These are phyloP conservation scores for Ilex aquifolium DNA, from an alignment of 257 asterid species.

Conservation along the genomic window DNA sequence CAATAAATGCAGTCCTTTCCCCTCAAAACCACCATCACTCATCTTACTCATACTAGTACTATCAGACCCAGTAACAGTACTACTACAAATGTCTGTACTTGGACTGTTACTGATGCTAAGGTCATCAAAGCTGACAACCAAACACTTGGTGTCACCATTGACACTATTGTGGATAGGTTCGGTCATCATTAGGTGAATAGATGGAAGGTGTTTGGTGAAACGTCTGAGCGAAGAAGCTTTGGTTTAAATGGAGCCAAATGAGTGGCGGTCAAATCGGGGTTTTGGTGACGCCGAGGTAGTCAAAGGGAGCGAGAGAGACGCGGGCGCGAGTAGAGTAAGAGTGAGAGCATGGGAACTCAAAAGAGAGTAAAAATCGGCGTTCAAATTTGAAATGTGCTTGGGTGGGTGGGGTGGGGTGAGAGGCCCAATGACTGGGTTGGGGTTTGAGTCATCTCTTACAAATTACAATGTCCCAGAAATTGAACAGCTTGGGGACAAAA, in stretches of 20 bases:
- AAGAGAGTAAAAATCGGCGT: conserved; percentile 13
- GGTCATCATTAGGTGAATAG: conserved; percentile 33
- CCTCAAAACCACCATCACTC: conserved; percentile 34
- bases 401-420: conserved; percentile 25
- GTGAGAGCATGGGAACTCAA: conserved; percentile 23
- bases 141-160: conserved; percentile 29
- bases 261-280: conserved; percentile 48
- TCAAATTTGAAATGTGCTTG: conserved; percentile 62
- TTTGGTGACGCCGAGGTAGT: conserved; percentile 67
- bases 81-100: conserved; percentile 37
- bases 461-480: conserved; percentile 22
- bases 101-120: conserved; percentile 39
- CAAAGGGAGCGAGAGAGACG: conserved; percentile 57
- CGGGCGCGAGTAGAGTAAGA: conserved; percentile 32
- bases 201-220: conserved; percentile 37
- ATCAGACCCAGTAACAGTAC: conserved; percentile 48
- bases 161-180: conserved; percentile 16
- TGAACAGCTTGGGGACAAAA: conserved; percentile 60
- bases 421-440: conserved; percentile 42
- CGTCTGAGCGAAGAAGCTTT: conserved; percentile 23
- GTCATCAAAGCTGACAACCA: conserved; percentile 38
- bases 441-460: conserved; percentile 18
- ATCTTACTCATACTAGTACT: conserved; percentile 9
- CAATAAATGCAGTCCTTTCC: conserved; percentile 25
- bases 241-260: conserved; percentile 22